Evolutionary conservation across 2,329 filamentous ascomycete genomes (phyloP), one percentile per base, ranked within the genome.

Genomic region (Aspergillus sp.): DNA sequence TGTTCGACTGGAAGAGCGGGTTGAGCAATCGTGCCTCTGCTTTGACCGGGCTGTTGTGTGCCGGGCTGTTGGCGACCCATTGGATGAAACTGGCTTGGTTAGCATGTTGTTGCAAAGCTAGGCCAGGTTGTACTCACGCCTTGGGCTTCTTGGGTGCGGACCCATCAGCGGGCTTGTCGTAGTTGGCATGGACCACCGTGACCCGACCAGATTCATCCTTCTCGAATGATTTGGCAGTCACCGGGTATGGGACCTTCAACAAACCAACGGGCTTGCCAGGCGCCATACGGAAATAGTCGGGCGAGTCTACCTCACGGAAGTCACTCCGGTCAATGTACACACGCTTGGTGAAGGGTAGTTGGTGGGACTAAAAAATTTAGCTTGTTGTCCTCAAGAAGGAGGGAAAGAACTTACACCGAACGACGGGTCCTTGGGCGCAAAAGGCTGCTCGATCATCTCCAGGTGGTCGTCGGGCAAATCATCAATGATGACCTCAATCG

Each of bases 301-400:
- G 77, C 55, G 80, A 81, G 55, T 86, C 85, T 38, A 80, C 79
- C 61, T 88, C 84, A 46, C 86, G 78, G 73, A 90, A 91, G 64
- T 91, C 87, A 44, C 77, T 79, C 48, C 84, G 81, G 58, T 95
- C 90, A 48, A 95, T 95, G 68, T 90, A 95, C 30, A 95, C 80
- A 1, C 79, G 88, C 57, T 82, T 82, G 1, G 88, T 90, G 57
- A 95, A 82, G 30, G 77, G 78, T 12, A 84, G 67, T 47, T 70
- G 74, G 60, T 82, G 79, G 43, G 72, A 68, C 49, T 57, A 50
- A 32, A 27, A 43, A 32, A 49, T 19, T 19, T 33, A 25, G 45
- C 15, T 25, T 22, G 9, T 17, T 37, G 7, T 15, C 33, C 17
- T 37, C 17, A n/a, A 37, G 7, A 37, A 19, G 17, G 17, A 19